These are phyloP conservation scores for Trametes cubensis DNA, from an alignment of 768 basidiomycete species.

Conservation along the genomic window DNA sequence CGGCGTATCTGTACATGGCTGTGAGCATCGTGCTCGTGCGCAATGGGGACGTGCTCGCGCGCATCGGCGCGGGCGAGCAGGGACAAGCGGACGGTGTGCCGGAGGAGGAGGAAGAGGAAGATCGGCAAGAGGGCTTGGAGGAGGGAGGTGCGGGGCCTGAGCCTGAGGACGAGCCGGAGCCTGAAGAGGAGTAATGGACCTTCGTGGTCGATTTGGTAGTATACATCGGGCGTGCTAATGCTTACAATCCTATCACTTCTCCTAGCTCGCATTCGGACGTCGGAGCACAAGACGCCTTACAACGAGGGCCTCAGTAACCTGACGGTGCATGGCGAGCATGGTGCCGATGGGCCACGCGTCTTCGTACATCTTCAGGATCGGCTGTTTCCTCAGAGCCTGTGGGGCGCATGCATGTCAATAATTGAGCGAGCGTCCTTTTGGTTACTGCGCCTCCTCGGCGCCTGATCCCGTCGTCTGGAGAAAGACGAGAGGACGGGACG, in stretches of 20 bases:
- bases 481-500: no score
- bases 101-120: neutral
- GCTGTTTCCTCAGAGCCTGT: constrained; percentile 2
- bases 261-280: no score
- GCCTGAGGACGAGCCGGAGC: neutral
- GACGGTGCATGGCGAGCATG: constrained; percentile 12
- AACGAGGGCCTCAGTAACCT: no score
- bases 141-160: neutral
- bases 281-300: no score
- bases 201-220: no score
- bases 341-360: constrained; percentile 5
- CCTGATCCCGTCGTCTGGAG: no score
- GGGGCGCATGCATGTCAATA: neutral
- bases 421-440: no score
- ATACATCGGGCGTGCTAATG: no score
- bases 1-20: constrained; percentile 39
- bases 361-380: neutral
- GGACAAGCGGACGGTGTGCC: neutral
- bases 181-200: no score
- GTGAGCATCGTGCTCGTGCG: constrained; percentile 11
- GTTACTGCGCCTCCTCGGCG: no score
- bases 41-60: constrained; percentile 1
- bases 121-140: neutral
- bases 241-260: no score
- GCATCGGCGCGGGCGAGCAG: neutral